phyloP scores from a whole-genome alignment of 768 basidiomycete species.

The Leccinum aurantiacum region DNA sequence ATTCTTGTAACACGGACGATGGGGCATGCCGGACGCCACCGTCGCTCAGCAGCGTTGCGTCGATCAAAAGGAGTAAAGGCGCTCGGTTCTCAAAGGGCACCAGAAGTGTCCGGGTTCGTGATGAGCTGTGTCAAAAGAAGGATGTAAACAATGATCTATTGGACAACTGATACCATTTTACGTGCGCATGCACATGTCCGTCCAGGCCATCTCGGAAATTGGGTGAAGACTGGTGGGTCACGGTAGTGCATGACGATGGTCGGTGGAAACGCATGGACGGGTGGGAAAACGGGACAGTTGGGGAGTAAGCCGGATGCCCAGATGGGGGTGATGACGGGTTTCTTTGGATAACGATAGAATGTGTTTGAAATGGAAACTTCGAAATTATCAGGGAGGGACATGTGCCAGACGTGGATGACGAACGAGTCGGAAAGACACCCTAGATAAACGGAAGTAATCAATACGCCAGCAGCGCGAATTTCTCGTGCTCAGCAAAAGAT shows the following conservation, averaged over 20 bases:
- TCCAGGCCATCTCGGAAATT: slow-evolving; percentile 20
- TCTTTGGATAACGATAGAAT: slow-evolving; percentile 11
- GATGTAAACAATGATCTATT: neutral
- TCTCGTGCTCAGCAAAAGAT: slow-evolving; percentile 11
- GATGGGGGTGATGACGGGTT: slow-evolving; percentile 11
- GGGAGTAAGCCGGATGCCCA: neutral
- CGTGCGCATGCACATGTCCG: slow-evolving; percentile 8
- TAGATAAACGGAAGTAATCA: slow-evolving; percentile 12
- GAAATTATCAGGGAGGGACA: slow-evolving; percentile 14
- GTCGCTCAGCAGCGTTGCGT: slow-evolving; percentile 9
- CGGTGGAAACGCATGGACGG: slow-evolving; percentile 1
- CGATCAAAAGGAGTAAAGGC: slow-evolving; percentile 8
- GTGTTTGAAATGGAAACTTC: slow-evolving; percentile 8
- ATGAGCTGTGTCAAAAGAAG: neutral
- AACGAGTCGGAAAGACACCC: slow-evolving; percentile 9
- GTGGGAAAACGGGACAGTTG: slow-evolving; percentile 5
- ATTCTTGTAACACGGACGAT: slow-evolving; percentile 6
- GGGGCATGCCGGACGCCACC: slow-evolving; percentile 5
- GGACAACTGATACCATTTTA: slow-evolving; percentile 6
- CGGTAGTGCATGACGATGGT: slow-evolving; percentile 9
- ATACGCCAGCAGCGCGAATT: neutral
- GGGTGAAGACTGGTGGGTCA: slow-evolving; percentile 6
- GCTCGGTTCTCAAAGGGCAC: slow-evolving; percentile 4
- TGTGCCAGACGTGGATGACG: slow-evolving; percentile 2
- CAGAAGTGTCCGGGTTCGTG: slow-evolving; percentile 8